A percentile compares a stretch with the other conserved stretches of the same genome.
Conservation (phyloP, 768 basidiomycete genomes). For the Lactifluus piperatus region DNA sequence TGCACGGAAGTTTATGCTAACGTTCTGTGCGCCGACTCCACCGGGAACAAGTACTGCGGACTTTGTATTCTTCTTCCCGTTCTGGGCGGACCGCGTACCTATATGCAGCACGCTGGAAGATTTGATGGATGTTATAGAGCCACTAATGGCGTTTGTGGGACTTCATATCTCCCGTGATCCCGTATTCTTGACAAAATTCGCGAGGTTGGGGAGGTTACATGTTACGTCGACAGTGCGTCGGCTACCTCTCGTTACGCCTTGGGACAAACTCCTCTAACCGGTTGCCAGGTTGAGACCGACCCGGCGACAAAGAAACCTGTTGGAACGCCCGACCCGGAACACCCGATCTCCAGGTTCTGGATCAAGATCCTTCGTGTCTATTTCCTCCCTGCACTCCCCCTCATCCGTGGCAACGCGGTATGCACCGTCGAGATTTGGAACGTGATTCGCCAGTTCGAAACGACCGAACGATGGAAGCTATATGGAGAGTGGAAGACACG, state of each 20-base stretch:
- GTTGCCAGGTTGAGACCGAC: constrained; percentile 39
- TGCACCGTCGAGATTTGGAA: constrained; percentile 92
- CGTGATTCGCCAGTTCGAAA: constrained; percentile 71
- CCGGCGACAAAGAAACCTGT: constrained; percentile 51
- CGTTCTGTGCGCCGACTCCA: constrained; percentile 72
- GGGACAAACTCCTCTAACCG: neutral
- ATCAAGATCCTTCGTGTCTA: constrained; percentile 68
- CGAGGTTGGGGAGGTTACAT: constrained; percentile 66
- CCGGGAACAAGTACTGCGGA: constrained; percentile 64
- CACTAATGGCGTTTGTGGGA: constrained; percentile 72
- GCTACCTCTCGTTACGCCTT: neutral
- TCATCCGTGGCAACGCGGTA: constrained; percentile 79
- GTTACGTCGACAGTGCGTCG: constrained; percentile 43
- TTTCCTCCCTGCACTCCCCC: constrained; percentile 79
- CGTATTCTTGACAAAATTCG: constrained; percentile 67
- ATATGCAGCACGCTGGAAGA: constrained; percentile 57
- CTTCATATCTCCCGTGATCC: constrained; percentile 75
- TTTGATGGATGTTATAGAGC: constrained; percentile 65
- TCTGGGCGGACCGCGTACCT: constrained; percentile 69
- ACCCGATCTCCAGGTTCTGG: constrained; percentile 77
- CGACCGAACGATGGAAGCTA: constrained; percentile 74
- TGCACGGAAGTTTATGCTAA: constrained; percentile 57
- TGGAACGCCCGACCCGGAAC: constrained; percentile 44
- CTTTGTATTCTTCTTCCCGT: constrained; percentile 87
- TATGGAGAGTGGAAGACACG: constrained; percentile 92